Percentiles rank a stretch among this genome's conserved stretches.
Evolutionary conservation across 75 land plant genomes (phyloP).

Genomic region (Pinus albicaulis): DNA sequence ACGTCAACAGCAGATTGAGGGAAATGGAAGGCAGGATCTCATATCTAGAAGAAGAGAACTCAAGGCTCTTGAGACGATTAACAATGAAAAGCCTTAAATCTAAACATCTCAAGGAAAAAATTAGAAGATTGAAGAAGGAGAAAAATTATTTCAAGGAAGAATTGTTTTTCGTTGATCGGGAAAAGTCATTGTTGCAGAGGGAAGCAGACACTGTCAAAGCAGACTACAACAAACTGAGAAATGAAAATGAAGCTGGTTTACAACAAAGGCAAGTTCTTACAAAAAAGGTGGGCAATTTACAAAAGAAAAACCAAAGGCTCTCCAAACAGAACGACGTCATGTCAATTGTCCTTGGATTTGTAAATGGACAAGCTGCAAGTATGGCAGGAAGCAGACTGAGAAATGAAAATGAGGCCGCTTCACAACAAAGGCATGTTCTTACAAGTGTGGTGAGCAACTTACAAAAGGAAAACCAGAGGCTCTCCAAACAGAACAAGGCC

Average conservation of each 20-base stretch:
- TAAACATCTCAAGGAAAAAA: slow-evolving; percentile 33
- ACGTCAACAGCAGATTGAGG: slow-evolving; percentile 2
- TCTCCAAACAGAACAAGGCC: background rate
- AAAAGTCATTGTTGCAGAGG: background rate
- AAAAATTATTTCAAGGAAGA: slow-evolving; percentile 2
- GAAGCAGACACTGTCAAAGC: background rate
- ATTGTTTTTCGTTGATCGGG: background rate
- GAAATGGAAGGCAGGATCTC: background rate
- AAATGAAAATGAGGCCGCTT: background rate
- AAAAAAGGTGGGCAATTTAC: background rate
- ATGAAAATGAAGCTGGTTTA: background rate
- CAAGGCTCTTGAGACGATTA: background rate
- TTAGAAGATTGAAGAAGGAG: slow-evolving; percentile 34
- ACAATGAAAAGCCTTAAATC: slow-evolving; percentile 10
- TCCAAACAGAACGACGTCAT: background rate
- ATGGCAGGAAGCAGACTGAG: background rate
- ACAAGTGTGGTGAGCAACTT: background rate
- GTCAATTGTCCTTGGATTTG: background rate
- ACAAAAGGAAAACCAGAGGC: slow-evolving; percentile 3
- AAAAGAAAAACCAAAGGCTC: slow-evolving; percentile 3
- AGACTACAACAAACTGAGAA: background rate
- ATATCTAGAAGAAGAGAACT: background rate
- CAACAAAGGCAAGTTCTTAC: slow-evolving; percentile 5
- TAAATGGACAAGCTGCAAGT: slow-evolving; percentile 2
- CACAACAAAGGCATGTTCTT: slow-evolving; percentile 3